A percentile compares a stretch with the other conserved stretches of the same genome.
These are phyloP conservation scores for Mucor indicus DNA, from an alignment of 371 early-diverging fungal species.

Conservation along the genomic window DNA sequence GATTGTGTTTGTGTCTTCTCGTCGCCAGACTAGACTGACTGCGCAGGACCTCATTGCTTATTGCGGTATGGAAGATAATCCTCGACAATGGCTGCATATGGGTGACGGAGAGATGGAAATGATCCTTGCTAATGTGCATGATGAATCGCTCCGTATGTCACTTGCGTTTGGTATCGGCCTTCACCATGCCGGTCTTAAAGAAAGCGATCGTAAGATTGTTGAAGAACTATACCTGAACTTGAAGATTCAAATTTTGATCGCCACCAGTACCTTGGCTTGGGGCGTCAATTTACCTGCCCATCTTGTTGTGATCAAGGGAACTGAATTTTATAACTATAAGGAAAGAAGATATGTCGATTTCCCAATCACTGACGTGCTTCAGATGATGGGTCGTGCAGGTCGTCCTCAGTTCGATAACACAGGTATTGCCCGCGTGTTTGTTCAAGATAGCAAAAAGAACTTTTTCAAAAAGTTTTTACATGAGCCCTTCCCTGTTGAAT, in stretches of 20 bases:
- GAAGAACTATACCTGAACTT: slow-evolving; percentile 91
- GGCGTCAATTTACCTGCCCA: slow-evolving; percentile 98
- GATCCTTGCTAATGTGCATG: slow-evolving; percentile 66
- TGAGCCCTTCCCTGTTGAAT: slow-evolving; percentile 90
- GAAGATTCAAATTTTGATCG: slow-evolving; percentile 95
- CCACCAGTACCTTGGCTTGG: slow-evolving; percentile 99
- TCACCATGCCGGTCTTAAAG: slow-evolving; percentile 97
- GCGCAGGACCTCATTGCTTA: slow-evolving; percentile 92
- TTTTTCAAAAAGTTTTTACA: slow-evolving; percentile 96
- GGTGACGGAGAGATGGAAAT: slow-evolving; percentile 78
- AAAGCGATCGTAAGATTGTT: slow-evolving; percentile 83
- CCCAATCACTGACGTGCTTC: slow-evolving; percentile 94
- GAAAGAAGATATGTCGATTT: slow-evolving; percentile 87
- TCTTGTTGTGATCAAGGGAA: slow-evolving; percentile 97
- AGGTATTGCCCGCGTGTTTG: slow-evolving; percentile 86
- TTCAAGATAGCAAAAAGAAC: slow-evolving; percentile 88
- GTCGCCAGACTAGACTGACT: slow-evolving; percentile 92
- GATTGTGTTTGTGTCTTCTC: slow-evolving; percentile 96
- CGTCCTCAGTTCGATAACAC: slow-evolving; percentile 96
- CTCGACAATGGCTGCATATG: slow-evolving; percentile 87
- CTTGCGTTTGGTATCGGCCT: slow-evolving; percentile 97
- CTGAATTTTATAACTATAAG: slow-evolving; percentile 94
- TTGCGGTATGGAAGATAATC: slow-evolving; percentile 90
- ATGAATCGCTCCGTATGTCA: slow-evolving; percentile 73
- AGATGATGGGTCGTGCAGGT: slow-evolving; percentile 99